Evolutionary conservation across 768 basidiomycete species (phyloP).

Genomic region (Collybiopsis confluens): DNA sequence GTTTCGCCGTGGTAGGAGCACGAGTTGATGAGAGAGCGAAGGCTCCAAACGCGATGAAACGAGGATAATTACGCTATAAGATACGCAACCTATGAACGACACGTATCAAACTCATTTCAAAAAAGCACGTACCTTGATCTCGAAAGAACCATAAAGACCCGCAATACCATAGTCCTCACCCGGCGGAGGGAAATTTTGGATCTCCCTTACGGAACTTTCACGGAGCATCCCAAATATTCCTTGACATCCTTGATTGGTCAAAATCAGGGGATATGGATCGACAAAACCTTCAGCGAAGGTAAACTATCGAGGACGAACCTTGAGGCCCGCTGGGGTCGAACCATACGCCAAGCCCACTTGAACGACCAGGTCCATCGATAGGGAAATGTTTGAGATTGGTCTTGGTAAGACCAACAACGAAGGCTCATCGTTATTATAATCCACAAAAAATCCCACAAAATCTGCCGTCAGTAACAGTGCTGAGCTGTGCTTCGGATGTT

Average conservation of each 20-base stretch:
- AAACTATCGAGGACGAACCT: no score
- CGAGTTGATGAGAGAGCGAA: not conserved
- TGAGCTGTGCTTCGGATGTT: not conserved
- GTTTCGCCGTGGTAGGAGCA: not conserved
- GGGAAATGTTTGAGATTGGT: not conserved
- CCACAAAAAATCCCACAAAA: not conserved
- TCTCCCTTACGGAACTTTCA: not conserved
- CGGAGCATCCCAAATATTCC: not conserved
- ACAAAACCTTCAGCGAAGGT: not conserved
- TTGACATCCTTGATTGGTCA: not conserved
- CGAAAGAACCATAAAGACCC: conserved; percentile 1
- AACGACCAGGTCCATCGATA: not conserved
- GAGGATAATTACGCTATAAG: not conserved
- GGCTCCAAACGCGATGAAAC: not conserved
- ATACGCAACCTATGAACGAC: no score
- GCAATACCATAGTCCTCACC: not conserved
- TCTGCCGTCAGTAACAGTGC: not conserved
- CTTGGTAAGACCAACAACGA: not conserved
- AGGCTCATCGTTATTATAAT: not conserved
- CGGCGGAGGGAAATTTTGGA: not conserved
- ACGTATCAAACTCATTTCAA: no score
- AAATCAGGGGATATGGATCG: no score
- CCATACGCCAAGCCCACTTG: not conserved
- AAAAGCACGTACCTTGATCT: not conserved
- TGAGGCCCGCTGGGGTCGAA: not conserved